Evolutionary conservation across 148 eudicot genomes (phyloP), one percentile per base, ranked within the genome.

Genomic region (Hydrangea macrophylla): DNA sequence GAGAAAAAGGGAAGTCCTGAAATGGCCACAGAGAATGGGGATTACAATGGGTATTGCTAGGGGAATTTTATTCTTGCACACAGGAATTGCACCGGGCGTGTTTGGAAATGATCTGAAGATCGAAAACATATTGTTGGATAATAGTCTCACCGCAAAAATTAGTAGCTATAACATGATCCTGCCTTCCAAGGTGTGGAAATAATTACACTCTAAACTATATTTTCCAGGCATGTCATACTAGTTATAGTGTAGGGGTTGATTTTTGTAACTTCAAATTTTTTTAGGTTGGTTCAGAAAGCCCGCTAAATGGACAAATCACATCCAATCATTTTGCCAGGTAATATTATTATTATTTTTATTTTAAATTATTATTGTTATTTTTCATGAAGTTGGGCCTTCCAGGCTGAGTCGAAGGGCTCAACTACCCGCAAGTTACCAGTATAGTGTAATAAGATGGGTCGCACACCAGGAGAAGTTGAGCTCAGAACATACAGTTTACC

Each of bases 1-100:
- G 89, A 90, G 75, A 64, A 88, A 79, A 73, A 85, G 80, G 64
- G 96, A 88, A 36, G 70, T 74, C 55, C 70, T 94, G 25, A 88
- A 94, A 73, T 94, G 98, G 98, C 97, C 98, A 39, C 96, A 94
- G 72, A 86, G 98, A 81, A 86, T 90, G 87, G 82, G 82, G 25
- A 90, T 94, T 35, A 70, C 91, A 3, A 81, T 88, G 78, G 92
- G 97, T 8, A 81, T 94, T 36, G 92, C 97, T 1, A 85, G 77
- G 75, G 98, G 96, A 33, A 76, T 90, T 60, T 96, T 90, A 26
- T 90, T 85, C 84, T 76, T 90, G 76, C 98, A 94, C 71, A 75
- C 84, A 0, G 98, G 85, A 62, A 79, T 83, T 35, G 65, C 79
- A n/a, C 83, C 82, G 1, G 90, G 92, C 7, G 63, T 82, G 60